Conservation (phyloP, 441 rosid species). For the Theobroma grandiflorum region DNA sequence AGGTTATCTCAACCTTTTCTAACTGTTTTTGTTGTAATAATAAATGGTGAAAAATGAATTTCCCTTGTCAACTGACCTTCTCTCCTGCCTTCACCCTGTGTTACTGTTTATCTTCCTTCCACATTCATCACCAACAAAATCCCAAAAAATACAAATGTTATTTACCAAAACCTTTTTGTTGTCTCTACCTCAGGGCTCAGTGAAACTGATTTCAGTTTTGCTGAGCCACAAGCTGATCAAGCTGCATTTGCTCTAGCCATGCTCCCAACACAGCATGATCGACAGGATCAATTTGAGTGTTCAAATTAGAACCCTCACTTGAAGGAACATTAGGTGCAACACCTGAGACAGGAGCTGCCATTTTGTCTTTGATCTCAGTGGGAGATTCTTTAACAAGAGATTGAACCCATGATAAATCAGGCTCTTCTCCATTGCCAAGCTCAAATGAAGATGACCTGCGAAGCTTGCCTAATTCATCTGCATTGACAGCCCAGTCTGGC, state of each 20-base stretch:
- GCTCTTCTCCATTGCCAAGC: constrained; percentile 67
- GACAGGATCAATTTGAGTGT: constrained; percentile 46
- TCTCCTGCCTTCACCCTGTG: constrained; percentile 34
- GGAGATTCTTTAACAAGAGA: constrained; percentile 77
- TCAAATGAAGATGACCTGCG: constrained; percentile 65
- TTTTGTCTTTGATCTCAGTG: constrained; percentile 58
- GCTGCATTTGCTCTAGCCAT: constrained; percentile 86
- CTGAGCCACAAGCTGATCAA: constrained; percentile 92
- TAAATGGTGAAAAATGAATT: constrained; percentile 62
- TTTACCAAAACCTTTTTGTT: constrained; percentile 65
- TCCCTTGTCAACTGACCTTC: constrained; percentile 36
- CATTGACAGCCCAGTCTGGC: constrained; percentile 73
- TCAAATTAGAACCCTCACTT: constrained; percentile 49
- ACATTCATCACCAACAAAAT: constrained; percentile 42
- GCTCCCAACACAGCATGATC: constrained; percentile 77
- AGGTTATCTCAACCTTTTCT: constrained; percentile 39
- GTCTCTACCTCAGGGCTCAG: constrained; percentile 43
- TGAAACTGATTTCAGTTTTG: constrained; percentile 57
- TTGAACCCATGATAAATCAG: constrained; percentile 82
- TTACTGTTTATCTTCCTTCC: constrained; percentile 52
- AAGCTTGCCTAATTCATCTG: constrained; percentile 57
- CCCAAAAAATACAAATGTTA: constrained; percentile 47
- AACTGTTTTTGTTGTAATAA: constrained; percentile 54
- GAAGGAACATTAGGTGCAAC: constrained; percentile 37
- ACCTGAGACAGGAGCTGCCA: constrained; percentile 39